Evolutionary conservation across 331 rosid genomes (phyloP), one percentile per base, ranked within the genome.

Genomic region (Malus hybrid): DNA sequence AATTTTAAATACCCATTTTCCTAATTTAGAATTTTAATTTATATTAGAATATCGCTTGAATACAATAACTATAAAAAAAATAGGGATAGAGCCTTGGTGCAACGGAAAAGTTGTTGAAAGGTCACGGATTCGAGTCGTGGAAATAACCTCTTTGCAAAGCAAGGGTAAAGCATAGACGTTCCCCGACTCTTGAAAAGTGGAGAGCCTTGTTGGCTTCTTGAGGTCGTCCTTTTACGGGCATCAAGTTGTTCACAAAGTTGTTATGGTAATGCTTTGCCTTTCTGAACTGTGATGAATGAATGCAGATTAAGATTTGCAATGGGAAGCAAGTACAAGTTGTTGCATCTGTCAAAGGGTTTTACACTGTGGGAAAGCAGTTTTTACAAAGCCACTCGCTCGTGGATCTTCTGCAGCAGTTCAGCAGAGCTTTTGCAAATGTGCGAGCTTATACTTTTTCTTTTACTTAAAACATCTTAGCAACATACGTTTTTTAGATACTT

Each of bases 351-450:
- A 92, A 95, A 82, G 99, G 99, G 73, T 95, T 92, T 80, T 88
- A 90, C 71, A 85, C 82, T 12, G 83, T 83, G 9, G 99, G 96
- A 42, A 95, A 87, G 70, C 96, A 84, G 76, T 76, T 81, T 82
- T 80, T 85, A 54, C 97, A 79, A 66, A 83, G 91, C 85, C 91
- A 88, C 83, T 89, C 97, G 3, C 80, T 95, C 82, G 93, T 95
- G 73, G 99, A 95, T 84, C 97, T 95, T 83, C 85, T 95, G 71
- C 95, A 90, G 82, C 99, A 92, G 74, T 90, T 90, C 61, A 95
- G 99, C 86, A 76, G 93, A 84, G 97, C 91, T 69, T 95, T 95
- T 86, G 86, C 95, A 62, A 95, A 90, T 46, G 99, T 94, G 68
- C 20, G 97, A 81, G 36, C 48, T 73, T n/a, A 28, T 50, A 27